phyloP scores from a whole-genome alignment of 306 rosid genomes.

The Dalbergia oliveri region DNA sequence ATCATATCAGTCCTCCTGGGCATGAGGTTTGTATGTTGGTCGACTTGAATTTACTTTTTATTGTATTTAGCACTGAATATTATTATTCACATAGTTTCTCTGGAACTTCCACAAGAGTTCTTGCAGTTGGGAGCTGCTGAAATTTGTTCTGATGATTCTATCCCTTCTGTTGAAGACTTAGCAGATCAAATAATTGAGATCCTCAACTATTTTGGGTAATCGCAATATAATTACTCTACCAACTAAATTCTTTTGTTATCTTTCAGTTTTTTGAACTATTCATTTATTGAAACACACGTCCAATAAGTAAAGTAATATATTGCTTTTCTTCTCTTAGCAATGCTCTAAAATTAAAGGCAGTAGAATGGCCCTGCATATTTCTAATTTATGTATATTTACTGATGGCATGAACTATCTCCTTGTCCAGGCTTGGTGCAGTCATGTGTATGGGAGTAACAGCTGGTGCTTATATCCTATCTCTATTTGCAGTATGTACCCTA shows the following conservation, averaged over 20 bases:
- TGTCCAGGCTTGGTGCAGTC: conserved; percentile 88
- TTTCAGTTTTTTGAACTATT: conserved; percentile 2
- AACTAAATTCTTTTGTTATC: neutral
- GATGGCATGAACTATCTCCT: conserved; percentile 41
- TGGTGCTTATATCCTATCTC: conserved; percentile 86
- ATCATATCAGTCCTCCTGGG: conserved; percentile 96
- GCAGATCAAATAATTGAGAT: conserved; percentile 89
- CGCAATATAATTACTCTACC: neutral
- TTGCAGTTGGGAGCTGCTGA: conserved; percentile 97
- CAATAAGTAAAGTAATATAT: neutral
- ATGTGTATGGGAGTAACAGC: conserved; percentile 99
- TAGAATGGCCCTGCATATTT: conserved; percentile 25
- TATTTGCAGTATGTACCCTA: conserved; percentile 80
- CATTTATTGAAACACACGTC: conserved; percentile 16
- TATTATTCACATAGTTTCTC: conserved; percentile 68
- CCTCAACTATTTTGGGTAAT: conserved; percentile 88
- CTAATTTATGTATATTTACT: conserved; percentile 39
- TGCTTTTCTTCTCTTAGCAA: conserved; percentile 6
- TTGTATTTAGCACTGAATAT: conserved; percentile 47
- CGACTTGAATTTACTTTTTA: conserved; percentile 37
- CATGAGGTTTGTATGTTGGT: conserved; percentile 83
- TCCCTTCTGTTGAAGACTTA: conserved; percentile 82
- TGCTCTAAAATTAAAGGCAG: conserved; percentile 11
- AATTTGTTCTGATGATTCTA: conserved; percentile 68
- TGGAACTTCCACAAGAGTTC: conserved; percentile 81